These are phyloP conservation scores for Escallonia herrerae DNA, from an alignment of 129 eudicot species.

Conservation along the genomic window DNA sequence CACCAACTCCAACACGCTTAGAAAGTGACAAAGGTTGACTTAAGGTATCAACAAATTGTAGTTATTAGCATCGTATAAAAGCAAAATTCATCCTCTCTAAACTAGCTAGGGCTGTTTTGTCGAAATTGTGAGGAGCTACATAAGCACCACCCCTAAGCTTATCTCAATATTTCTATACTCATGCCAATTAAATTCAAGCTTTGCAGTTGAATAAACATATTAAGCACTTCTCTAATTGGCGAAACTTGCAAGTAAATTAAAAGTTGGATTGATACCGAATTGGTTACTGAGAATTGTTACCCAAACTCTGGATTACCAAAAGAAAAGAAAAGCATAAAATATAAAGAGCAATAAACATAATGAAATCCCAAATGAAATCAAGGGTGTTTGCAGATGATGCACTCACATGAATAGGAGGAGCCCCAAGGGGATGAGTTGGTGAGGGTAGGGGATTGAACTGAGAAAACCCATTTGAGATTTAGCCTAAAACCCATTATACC, in stretches of 20 bases:
- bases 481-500: constrained; percentile 41
- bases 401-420: constrained; percentile 59
- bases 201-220: neutral
- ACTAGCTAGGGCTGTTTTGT: too few relatives aligned
- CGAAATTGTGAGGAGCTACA: neutral
- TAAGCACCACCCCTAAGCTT: neutral
- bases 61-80: neutral
- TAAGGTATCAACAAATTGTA: neutral
- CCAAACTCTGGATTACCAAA: neutral
- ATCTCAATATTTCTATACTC: neutral
- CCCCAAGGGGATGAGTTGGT: constrained; percentile 41
- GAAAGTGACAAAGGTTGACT: neutral
- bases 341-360: neutral
- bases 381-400: constrained; percentile 1
- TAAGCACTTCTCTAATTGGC: neutral
- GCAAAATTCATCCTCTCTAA: neutral
- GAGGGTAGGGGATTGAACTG: constrained; percentile 47
- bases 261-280: too few relatives aligned
- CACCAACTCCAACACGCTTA: too few relatives aligned
- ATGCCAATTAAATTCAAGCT: neutral
- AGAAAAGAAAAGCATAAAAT: neutral
- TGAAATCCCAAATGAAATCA: neutral
- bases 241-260: too few relatives aligned
- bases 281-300: too few relatives aligned
- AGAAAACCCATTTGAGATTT: constrained; percentile 59